Percentiles rank a stretch among this genome's conserved stretches.
phyloP scores from a whole-genome alignment of 2,329 filamentous ascomycete species.

The Hymenoscyphus occultus region DNA sequence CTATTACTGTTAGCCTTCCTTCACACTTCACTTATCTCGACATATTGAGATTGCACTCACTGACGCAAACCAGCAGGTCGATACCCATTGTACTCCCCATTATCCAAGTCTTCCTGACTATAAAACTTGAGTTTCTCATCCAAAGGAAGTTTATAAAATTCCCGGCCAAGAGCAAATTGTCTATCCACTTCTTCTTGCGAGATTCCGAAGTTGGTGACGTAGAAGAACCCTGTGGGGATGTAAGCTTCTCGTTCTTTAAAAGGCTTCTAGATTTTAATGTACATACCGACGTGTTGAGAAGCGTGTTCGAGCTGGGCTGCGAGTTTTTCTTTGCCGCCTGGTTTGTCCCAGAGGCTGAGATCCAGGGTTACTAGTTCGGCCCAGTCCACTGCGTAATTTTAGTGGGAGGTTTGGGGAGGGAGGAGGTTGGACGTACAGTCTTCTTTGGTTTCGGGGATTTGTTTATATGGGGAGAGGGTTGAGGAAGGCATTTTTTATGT shows the following conservation, averaged over 20 bases:
- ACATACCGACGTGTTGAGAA: conserved; percentile 44
- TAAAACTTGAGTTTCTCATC: conserved; percentile 57
- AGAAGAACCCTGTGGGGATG: conserved; percentile 47
- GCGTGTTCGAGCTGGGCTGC: conserved; percentile 53
- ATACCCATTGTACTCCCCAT: conserved; percentile 57
- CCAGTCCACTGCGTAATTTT: conserved; percentile 37
- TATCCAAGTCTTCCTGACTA: conserved; percentile 44
- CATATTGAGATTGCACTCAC: neutral
- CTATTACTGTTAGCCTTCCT: neutral
- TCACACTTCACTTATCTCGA: neutral
- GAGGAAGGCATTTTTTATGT: neutral
- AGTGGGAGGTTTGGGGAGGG: conserved; percentile 9
- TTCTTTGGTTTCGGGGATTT: conserved; percentile 47
- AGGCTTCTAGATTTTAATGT: too few species aligned
- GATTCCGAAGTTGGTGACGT: conserved; percentile 61
- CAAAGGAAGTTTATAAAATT: conserved; percentile 53
- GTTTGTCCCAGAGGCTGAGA: conserved; percentile 45
- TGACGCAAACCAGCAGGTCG: conserved; percentile 42
- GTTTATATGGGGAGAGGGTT: conserved; percentile 40
- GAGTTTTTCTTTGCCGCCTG: conserved; percentile 49
- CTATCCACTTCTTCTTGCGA: conserved; percentile 56
- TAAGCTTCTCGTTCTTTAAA: neutral
- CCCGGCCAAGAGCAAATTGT: conserved; percentile 59
- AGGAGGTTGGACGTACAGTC: conserved; percentile 27
- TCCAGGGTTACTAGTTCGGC: conserved; percentile 55